A percentile compares a stretch with the other conserved stretches of the same genome.
Conservation (phyloP, 2,329 filamentous ascomycete species). For the Neurospora sp. region DNA sequence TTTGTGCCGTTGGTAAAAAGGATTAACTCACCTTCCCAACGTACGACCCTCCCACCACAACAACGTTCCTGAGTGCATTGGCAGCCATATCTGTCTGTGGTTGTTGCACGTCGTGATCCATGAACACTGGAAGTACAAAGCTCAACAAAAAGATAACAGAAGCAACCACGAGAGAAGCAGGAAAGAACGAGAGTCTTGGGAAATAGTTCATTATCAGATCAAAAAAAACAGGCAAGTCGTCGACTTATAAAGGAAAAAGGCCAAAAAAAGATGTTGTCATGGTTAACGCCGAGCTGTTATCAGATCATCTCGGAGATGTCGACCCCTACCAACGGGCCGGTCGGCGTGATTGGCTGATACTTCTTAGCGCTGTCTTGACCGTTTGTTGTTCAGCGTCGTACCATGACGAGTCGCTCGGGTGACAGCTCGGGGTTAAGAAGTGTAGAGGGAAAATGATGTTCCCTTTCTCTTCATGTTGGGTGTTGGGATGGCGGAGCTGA, state of each 20-base stretch:
- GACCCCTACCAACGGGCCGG: not conserved
- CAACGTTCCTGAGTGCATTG: conserved; percentile 24
- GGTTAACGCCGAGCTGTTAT: not conserved
- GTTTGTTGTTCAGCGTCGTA: not conserved
- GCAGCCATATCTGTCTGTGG: conserved; percentile 2
- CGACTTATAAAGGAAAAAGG: not conserved
- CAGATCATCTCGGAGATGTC: not conserved
- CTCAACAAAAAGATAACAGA: not conserved
- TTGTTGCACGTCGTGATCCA: not conserved
- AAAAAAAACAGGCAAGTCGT: not conserved
- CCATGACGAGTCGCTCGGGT: not conserved
- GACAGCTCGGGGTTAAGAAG: not conserved
- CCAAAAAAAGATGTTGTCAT: not conserved
- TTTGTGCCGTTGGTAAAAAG: too few species aligned
- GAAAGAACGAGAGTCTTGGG: not conserved
- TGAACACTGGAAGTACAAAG: not conserved
- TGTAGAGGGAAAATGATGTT: not conserved
- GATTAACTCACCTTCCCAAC: conserved; percentile 26
- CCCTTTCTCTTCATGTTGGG: not conserved
- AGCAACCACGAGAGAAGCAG: not conserved
- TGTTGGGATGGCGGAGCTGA: not conserved
- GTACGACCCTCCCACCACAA: conserved; percentile 38
- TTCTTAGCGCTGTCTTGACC: not conserved
- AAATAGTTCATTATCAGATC: not conserved
- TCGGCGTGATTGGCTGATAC: not conserved